A percentile compares a stretch with the other conserved stretches of the same genome.
phyloP scores from a whole-genome alignment of 768 basidiomycete species.

The Agaricus blazei region DNA sequence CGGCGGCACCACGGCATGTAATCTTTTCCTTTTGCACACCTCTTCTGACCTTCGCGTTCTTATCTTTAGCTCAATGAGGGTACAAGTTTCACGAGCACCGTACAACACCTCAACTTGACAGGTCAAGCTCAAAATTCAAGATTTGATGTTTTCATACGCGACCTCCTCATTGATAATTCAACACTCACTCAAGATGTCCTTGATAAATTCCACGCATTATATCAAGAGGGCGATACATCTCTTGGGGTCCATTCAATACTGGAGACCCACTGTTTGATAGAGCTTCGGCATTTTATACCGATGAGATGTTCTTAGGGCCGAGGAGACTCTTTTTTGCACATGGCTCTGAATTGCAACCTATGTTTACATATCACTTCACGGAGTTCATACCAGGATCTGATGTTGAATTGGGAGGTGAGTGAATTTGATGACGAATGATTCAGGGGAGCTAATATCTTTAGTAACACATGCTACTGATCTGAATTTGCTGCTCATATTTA shows the following conservation, averaged over 20 bases:
- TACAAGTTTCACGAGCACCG: constrained; percentile 32
- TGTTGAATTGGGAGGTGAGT: constrained; percentile 40
- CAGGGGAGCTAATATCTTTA: constrained; percentile 14
- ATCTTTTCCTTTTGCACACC: too few species aligned
- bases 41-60: not conserved
- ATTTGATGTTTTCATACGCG: constrained; percentile 42
- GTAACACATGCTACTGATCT: constrained; percentile 45
- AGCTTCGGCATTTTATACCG: constrained; percentile 52
- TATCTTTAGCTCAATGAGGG: constrained; percentile 47
- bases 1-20: constrained; percentile 50
- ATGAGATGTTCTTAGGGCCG: constrained; percentile 49
- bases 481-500: constrained; percentile 38
- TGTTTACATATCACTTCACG: constrained; percentile 50
- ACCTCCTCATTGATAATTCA: constrained; percentile 46
- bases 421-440: not conserved
- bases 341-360: constrained; percentile 39
- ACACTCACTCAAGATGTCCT: constrained; percentile 40
- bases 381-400: constrained; percentile 56
- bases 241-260: constrained; percentile 51
- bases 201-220: constrained; percentile 31
- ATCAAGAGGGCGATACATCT: constrained; percentile 42
- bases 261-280: constrained; percentile 58
- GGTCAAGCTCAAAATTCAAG: constrained; percentile 34
- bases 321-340: constrained; percentile 45
- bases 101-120: constrained; percentile 34